phyloP scores from a whole-genome alignment of 2,329 filamentous ascomycete species.

The Trichophyton schoenleinii region DNA sequence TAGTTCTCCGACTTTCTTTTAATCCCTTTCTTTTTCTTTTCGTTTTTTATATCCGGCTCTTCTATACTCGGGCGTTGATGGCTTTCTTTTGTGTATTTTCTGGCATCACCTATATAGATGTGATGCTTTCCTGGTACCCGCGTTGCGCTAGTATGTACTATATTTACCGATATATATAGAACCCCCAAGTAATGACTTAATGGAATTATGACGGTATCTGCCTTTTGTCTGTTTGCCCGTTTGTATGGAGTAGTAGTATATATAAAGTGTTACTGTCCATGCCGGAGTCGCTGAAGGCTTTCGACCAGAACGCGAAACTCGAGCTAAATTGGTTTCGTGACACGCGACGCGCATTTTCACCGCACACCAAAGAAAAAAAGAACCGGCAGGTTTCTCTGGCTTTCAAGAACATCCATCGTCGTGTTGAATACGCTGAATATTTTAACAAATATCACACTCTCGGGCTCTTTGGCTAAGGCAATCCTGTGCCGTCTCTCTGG shows the following conservation, averaged over 20 bases:
- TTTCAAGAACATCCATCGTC: neutral
- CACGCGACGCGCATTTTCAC: neutral
- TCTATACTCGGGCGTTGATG: neutral
- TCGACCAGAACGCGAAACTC: neutral
- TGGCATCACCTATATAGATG: neutral
- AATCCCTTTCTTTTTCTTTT: neutral
- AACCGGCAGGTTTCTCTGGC: neutral
- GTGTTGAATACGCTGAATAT: neutral
- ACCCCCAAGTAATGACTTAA: neutral
- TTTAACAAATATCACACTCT: neutral
- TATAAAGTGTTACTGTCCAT: too few species aligned
- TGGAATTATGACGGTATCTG: neutral
- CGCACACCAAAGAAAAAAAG: neutral
- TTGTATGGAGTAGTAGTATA: too few species aligned
- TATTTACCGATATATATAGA: neutral
- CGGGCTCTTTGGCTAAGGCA: neutral
- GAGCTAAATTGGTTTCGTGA: conserved; percentile 2
- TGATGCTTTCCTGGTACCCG: neutral
- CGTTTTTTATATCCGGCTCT: neutral
- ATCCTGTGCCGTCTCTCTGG: neutral
- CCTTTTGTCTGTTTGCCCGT: neutral
- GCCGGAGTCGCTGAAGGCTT: neutral
- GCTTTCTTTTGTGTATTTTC: neutral
- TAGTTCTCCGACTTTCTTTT: neutral
- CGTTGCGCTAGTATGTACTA: neutral